These are phyloP conservation scores for Daldinia decipiens DNA, from an alignment of 495 filamentous ascomycete species.

Conservation along the genomic window DNA sequence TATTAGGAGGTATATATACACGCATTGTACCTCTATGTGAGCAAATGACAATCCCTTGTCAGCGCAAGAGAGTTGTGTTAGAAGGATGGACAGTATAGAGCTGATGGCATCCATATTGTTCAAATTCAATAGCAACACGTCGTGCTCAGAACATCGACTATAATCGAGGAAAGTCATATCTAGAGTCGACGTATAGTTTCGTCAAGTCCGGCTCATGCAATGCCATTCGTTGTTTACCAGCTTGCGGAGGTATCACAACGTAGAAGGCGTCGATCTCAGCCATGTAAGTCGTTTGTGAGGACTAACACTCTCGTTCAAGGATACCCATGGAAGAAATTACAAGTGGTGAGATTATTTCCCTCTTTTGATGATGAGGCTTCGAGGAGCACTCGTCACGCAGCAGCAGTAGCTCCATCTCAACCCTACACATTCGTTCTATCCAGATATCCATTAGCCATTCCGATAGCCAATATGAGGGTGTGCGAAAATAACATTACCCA, in stretches of 20 bases:
- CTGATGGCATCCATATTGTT: conserved; percentile 7
- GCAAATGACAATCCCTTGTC: background rate
- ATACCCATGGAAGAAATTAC: conserved; percentile 1
- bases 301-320: conserved; percentile 6
- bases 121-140: conserved; percentile 23
- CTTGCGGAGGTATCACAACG: conserved; percentile 22
- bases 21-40: too few relatives aligned
- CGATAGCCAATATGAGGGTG: background rate
- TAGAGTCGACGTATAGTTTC: conserved; percentile 9
- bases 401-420: background rate
- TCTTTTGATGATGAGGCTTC: background rate
- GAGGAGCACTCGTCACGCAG: conserved; percentile 1
- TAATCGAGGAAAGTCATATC: conserved; percentile 17
- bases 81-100: conserved; percentile 2
- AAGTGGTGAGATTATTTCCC: conserved; percentile 6
- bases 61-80: conserved; percentile 1
- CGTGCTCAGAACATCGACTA: conserved; percentile 11
- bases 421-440: background rate
- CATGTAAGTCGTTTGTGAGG: conserved; percentile 6
- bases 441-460: conserved; percentile 6
- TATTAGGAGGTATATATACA: too few relatives aligned
- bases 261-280: conserved; percentile 21
- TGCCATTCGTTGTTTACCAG: conserved; percentile 20
- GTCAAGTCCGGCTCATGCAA: conserved; percentile 16
- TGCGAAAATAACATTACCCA: background rate